Base-by-base conservation (phyloP, 31 red algal species). In the Porphyra umbilicalis region DNA sequence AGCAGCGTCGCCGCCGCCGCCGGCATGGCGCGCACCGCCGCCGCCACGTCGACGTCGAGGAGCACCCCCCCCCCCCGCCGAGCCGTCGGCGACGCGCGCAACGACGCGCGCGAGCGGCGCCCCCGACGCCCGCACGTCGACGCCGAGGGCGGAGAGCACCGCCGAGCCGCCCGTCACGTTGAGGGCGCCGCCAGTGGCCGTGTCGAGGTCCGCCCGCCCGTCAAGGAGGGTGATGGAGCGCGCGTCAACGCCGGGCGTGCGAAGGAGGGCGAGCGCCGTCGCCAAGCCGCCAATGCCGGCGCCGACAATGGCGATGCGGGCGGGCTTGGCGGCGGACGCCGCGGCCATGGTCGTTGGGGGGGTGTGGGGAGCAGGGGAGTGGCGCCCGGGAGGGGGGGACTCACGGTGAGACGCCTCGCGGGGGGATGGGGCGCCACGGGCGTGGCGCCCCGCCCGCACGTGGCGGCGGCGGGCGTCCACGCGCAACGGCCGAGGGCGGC, bases 241-340 rank as follows among this genome's bases (percentile, higher is more conserved):
- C 4, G 83, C 83, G 35, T 80, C 83, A 2, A 83, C 86, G 36
- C 31, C 74, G 10, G 87, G 81, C 0, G 83, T 89, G 32, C 40
- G 80, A 2, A 87, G 36, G 15, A 94, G 78, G 5, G 88, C 79
- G 5, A 94, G 82, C 18, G 92, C 92, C 29, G 87, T 85, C 14
- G 87, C 35, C 2, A 94, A 82, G 10, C 92, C 92, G 31, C 80
- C 92, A 25, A 94, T 85, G 29, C 92, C 92, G 9, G 92, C 92
- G 33, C 92, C 92, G 36, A 85, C 92, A 83, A 94, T 86, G 4
- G 77, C 91, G 0, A 94, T 83, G 10, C 77, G 85, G 11, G 35
- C 46, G 8, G 90, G 90, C 79, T 86, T 86, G 44, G 76, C 35
- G 13, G 79, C 75, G 5, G 15, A 74, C 15, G 25, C 25, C 15